Evolutionary conservation across 768 basidiomycete genomes (phyloP), one percentile per base, ranked within the genome.

Genomic region (Russula griseocarnosa): DNA sequence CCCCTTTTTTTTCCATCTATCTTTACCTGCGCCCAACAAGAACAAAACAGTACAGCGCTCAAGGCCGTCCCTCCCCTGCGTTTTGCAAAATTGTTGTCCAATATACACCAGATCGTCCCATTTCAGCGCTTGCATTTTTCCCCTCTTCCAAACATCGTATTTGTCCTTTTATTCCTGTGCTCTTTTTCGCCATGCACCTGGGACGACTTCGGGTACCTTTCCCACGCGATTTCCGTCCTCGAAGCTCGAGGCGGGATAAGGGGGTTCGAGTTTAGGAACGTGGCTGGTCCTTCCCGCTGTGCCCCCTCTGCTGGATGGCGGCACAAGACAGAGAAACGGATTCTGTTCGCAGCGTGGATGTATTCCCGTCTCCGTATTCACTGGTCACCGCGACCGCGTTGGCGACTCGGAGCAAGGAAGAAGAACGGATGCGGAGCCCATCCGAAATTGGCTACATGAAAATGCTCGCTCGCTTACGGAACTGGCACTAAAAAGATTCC

Each of bases 391-490:
- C 59, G 50, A 51, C 47, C 46, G 54, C 59, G 54, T 60, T 61
- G 40, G 63, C 58, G 63, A 65, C 59, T 65, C 64, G 64, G 64
- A 65, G 49, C 64, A 65, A 65, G 64, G 64, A 61, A 65, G 64
- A 61, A 65, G 55, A 56, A 65, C 63, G 58, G 63, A 60, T 60
- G 63, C 59, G 63, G 60, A 61, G 60, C 47, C 32, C 64, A 22
- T 65, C 67, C 67, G 32, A 60, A 65, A 60, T 67, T 63, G 67
- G 67, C 58, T 68, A 68, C 47, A 68, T 68, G 61, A 62, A 57
- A 52, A 53, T 38, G 58, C 44, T 56, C 56, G 55, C 56, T 60
- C 60, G 62, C 56, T 60, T 58, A 57, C 58, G 55, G 55, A 52
- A 66, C 42, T 40, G 36, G 52, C 38, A 30, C 55, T 49, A 59